These are phyloP conservation scores for Pneumocystis wakefieldiae DNA, from an alignment of 1,139 yeast species.

Conservation along the genomic window DNA sequence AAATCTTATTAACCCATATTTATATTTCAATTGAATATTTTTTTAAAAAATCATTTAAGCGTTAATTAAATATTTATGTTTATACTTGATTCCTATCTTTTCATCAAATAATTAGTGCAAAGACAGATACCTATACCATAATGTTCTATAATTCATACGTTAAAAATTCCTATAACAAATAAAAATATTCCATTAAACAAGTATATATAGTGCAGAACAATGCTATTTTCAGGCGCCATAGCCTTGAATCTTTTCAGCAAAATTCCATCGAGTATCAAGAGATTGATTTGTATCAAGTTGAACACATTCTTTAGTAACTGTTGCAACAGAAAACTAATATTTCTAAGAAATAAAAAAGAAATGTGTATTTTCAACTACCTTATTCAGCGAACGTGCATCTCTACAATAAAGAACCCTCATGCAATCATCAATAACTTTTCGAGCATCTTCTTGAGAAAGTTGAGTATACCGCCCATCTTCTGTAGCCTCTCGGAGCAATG, in stretches of 20 bases:
- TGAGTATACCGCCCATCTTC: conserved; percentile 56
- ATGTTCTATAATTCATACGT: neutral
- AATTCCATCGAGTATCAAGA: conserved; percentile 80
- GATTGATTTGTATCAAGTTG: conserved; percentile 50
- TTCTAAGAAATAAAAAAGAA: neutral
- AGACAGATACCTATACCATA: neutral
- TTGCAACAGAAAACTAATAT: conserved; percentile 48
- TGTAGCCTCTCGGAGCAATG: conserved; percentile 76
- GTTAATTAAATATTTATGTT: neutral
- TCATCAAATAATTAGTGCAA: neutral
- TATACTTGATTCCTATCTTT: neutral
- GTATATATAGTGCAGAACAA: neutral
- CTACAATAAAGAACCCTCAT: conserved; percentile 93
- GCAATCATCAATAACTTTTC: conserved; percentile 58
- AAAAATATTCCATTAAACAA: neutral
- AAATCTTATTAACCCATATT: neutral
- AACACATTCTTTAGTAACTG: conserved; percentile 50
- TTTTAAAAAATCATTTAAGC: neutral
- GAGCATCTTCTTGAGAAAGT: conserved; percentile 60
- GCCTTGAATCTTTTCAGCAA: conserved; percentile 77
- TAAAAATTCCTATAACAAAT: too few relatives aligned
- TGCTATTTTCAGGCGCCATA: conserved; percentile 53
- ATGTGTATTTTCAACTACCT: conserved; percentile 16
- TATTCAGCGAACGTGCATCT: conserved; percentile 87
- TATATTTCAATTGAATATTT: neutral